A percentile compares a stretch with the other conserved stretches of the same genome.
phyloP scores from a whole-genome alignment of 108 stramenopile genomes.

The Skeletonema grethae region DNA sequence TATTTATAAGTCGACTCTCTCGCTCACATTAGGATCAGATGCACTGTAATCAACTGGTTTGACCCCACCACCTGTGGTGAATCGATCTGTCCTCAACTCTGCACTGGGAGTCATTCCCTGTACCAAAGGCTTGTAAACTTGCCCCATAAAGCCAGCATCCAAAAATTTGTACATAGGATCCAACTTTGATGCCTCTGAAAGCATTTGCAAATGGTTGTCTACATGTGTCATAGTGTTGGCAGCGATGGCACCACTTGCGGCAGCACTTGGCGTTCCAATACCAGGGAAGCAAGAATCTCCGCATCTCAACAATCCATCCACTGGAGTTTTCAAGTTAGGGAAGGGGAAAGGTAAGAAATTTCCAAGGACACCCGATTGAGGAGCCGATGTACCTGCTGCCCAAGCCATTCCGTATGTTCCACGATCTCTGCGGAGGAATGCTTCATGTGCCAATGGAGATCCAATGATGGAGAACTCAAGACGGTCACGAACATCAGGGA shows the following conservation, averaged over 20 bases:
- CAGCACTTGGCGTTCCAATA: slow-evolving; percentile 93
- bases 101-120: slow-evolving; percentile 80
- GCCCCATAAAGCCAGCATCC: slow-evolving; percentile 79
- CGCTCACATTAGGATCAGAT: slow-evolving; percentile 37
- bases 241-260: slow-evolving; percentile 92
- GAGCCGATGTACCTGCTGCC: slow-evolving; percentile 93
- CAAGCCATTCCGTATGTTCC: slow-evolving; percentile 95
- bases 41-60: slow-evolving; percentile 47
- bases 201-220: slow-evolving; percentile 80
- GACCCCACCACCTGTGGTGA: slow-evolving; percentile 26
- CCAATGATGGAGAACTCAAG: slow-evolving; percentile 93
- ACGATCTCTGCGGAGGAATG: slow-evolving; percentile 88
- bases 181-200: slow-evolving; percentile 69
- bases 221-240: slow-evolving; percentile 88
- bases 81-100: slow-evolving; percentile 63
- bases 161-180: slow-evolving; percentile 92
- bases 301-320: slow-evolving; percentile 88
- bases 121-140: slow-evolving; percentile 82
- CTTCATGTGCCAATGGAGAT: slow-evolving; percentile 93
- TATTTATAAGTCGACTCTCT: slow-evolving; percentile 45
- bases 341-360: slow-evolving; percentile 87
- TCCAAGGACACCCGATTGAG: slow-evolving; percentile 79
- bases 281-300: slow-evolving; percentile 96
- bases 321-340: slow-evolving; percentile 89
- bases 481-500: slow-evolving; percentile 90